Evolutionary conservation across 2,329 filamentous ascomycete species (phyloP).

Genomic region (Calonectria henricotiae): DNA sequence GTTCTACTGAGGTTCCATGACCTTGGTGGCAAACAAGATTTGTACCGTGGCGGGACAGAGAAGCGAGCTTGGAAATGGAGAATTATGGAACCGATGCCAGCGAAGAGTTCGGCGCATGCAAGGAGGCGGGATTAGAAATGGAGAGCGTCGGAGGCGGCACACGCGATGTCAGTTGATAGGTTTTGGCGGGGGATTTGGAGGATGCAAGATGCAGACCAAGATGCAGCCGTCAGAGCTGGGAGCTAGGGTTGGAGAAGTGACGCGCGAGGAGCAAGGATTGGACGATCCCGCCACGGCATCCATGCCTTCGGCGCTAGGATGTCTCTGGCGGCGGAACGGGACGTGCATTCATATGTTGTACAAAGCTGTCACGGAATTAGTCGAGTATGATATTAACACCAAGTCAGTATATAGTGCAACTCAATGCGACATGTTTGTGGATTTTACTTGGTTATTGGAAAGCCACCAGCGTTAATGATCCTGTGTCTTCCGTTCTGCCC

Average conservation of each 20-base stretch:
- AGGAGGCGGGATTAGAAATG: conserved; percentile 33
- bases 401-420: neutral
- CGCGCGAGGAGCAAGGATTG: conserved; percentile 49
- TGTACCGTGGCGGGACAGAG: conserved; percentile 24
- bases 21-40: conserved; percentile 35
- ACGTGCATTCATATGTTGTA: conserved; percentile 3
- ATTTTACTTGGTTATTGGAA: neutral
- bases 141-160: conserved; percentile 23
- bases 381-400: neutral
- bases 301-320: conserved; percentile 1
- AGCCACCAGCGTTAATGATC: neutral
- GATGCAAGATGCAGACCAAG: conserved; percentile 39
- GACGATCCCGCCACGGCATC: conserved; percentile 34
- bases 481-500: neutral
- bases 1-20: conserved; percentile 46
- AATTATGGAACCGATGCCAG: neutral
- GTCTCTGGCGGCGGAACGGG: conserved; percentile 15
- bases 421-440: neutral
- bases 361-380: neutral
- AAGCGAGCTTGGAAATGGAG: neutral
- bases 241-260: conserved; percentile 43
- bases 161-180: conserved; percentile 27
- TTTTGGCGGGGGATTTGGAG: conserved; percentile 24
- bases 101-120: conserved; percentile 10
- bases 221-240: conserved; percentile 40